Conservation (phyloP, 352 stramenopile species). For the Achlya hypogyna region DNA sequence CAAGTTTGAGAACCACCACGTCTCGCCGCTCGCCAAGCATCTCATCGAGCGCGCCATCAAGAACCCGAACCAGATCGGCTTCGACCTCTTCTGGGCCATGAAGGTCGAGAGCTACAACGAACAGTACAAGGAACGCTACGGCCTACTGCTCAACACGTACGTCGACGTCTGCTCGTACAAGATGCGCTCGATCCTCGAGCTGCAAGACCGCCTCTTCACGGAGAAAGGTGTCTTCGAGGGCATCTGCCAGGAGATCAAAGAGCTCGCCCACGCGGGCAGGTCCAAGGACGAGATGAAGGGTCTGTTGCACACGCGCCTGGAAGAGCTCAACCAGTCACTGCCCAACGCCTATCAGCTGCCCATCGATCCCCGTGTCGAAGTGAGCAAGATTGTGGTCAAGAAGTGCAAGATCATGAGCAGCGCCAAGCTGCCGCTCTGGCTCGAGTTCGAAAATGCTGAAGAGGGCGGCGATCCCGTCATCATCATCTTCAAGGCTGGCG, state of each 20-base stretch:
- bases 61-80: conserved; percentile 84
- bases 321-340: conserved; percentile 69
- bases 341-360: conserved; percentile 81
- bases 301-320: conserved; percentile 63
- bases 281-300: conserved; percentile 77
- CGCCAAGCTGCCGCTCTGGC: conserved; percentile 85
- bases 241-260: conserved; percentile 76
- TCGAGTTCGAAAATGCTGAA: conserved; percentile 83
- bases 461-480: conserved; percentile 30
- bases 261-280: conserved; percentile 25
- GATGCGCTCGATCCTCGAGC: conserved; percentile 86
- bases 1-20: conserved; percentile 85
- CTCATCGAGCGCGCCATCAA: conserved; percentile 81
- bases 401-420: conserved; percentile 87
- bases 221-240: conserved; percentile 75
- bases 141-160: conserved; percentile 76
- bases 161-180: conserved; percentile 82
- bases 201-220: conserved; percentile 81
- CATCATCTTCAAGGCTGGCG: conserved; percentile 51
- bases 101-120: conserved; percentile 81
- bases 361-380: conserved; percentile 79
- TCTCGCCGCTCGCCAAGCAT: conserved; percentile 61
- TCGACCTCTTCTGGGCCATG: conserved; percentile 86
- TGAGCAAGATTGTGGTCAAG: conserved; percentile 74
- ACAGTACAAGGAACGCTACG: conserved; percentile 72